phyloP scores from a whole-genome alignment of 371 early-diverging fungal genomes.

The Apophysomyces trapeziformis region DNA sequence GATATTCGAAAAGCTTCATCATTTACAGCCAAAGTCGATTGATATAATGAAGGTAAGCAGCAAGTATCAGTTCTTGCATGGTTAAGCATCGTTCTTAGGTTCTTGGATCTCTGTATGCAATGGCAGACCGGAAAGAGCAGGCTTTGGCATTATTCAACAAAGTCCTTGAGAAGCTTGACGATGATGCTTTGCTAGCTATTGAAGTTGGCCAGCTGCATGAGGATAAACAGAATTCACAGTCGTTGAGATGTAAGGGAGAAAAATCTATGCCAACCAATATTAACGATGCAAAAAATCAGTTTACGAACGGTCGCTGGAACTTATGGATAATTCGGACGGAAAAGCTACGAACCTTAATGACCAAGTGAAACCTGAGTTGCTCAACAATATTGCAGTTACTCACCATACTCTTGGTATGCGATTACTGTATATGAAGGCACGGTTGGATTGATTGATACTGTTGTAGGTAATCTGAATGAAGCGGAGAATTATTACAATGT shows the following conservation, averaged over 20 bases:
- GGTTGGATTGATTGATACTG: neutral
- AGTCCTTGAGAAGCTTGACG: constrained; percentile 54
- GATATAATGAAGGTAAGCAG: constrained; percentile 63
- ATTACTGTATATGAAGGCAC: too few relatives aligned
- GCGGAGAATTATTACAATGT: constrained; percentile 43
- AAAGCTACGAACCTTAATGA: constrained; percentile 20
- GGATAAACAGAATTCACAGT: constrained; percentile 52
- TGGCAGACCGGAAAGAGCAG: constrained; percentile 67
- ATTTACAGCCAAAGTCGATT: constrained; percentile 63
- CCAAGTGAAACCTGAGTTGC: constrained; percentile 67
- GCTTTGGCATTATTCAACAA: constrained; percentile 66
- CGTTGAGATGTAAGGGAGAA: constrained; percentile 57
- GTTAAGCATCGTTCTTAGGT: constrained; percentile 25
- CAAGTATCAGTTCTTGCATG: neutral
- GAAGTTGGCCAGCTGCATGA: constrained; percentile 70
- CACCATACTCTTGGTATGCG: constrained; percentile 58
- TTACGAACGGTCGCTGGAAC: constrained; percentile 37
- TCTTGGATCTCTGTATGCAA: constrained; percentile 68
- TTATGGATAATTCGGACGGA: constrained; percentile 28
- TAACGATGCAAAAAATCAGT: constrained; percentile 15
- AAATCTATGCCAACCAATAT: neutral
- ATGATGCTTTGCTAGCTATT: constrained; percentile 61
- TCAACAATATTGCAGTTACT: constrained; percentile 84
- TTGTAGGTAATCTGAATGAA: constrained; percentile 26
- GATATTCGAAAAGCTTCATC: constrained; percentile 74